Percentiles rank a stretch among this genome's conserved stretches.
Evolutionary conservation across 2,329 filamentous ascomycete genomes (phyloP).

Genomic region (Blastomyces silverae): DNA sequence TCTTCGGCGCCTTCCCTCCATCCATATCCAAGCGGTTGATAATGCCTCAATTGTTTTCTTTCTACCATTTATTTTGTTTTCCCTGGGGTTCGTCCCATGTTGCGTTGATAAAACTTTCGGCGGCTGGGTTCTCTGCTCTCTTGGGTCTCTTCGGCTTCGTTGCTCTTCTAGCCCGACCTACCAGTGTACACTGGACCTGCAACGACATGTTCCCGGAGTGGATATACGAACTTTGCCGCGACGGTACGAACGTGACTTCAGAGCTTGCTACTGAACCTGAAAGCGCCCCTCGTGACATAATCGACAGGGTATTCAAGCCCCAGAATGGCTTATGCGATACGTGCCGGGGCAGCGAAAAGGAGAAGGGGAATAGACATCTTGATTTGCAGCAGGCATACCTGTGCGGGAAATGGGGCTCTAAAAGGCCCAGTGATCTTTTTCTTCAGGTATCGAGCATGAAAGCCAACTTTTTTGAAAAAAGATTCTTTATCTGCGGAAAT

Average conservation of each 20-base stretch:
- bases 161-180: conserved; percentile 16
- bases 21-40: neutral
- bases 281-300: conserved; percentile 49
- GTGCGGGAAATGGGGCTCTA: conserved; percentile 62
- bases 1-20: conserved; percentile 8
- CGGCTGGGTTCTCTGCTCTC: conserved; percentile 3
- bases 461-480: neutral
- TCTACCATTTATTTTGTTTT: neutral
- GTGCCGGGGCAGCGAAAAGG: neutral
- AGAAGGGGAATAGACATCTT: neutral
- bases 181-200: conserved; percentile 19
- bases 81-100: neutral
- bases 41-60: neutral
- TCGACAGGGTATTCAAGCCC: conserved; percentile 50
- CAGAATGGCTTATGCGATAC: conserved; percentile 18
- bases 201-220: conserved; percentile 40
- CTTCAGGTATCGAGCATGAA: conserved; percentile 42
- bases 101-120: neutral
- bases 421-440: conserved; percentile 61
- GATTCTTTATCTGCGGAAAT: neutral
- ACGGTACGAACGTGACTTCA: conserved; percentile 51
- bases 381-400: conserved; percentile 49
- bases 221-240: conserved; percentile 49
- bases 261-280: conserved; percentile 50
- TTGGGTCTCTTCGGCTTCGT: conserved; percentile 14